Base-by-base conservation (phyloP, 2,329 filamentous ascomycete genomes). In the Talaromyces verruculosus region DNA sequence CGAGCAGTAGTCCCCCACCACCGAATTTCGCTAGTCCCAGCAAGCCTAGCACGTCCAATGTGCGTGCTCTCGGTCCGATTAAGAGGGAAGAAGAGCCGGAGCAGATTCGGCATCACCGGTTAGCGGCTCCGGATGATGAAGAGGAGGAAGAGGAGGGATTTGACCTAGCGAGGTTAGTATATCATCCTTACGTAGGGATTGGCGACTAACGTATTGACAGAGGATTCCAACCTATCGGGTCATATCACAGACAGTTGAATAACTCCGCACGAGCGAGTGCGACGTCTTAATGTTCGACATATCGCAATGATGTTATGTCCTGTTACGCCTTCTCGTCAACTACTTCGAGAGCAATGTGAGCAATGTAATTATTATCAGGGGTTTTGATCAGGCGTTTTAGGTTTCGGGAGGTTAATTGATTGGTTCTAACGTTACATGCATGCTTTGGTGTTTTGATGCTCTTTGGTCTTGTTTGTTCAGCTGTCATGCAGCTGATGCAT, bases 161-260 rank as follows among this genome's bases (percentile, higher is more conserved):
- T 69, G 82, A 83, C 71, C 75, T 83, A 60, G 79, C 80, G 65
- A 77, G 78, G 80, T 82, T 71, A 66, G 78, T 72, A 43, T 39
- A 13, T 39, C 41, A 19, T 22, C 68, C 30, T 19, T 28, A 13
- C 15, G 6, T 8, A 60, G 17, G 2, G 6, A 8, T 8, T 49
- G 35, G 22, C 28, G 45, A 51, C 64, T 65, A 57, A 65, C 59
- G 2, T 7, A 10, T 2, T 45, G 19, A 47, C 62, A 82, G 80
- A 67, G 81, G 81, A 17, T 83, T 83, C 69, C 80, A 82, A 72
- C 80, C 81, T n/a, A 83, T 83, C 64, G 78, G 80, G 15, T 79
- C 78, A 5, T 81, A 80, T 66, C 79, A 81, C 74, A 77, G 76
- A 59, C 78, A 81, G 67, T 67, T 81, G 61, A 79, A 71, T 70